Evolutionary conservation across 768 basidiomycete species (phyloP), one percentile per base, ranked within the genome.

Genomic region (Clitopilus passeckerianus): DNA sequence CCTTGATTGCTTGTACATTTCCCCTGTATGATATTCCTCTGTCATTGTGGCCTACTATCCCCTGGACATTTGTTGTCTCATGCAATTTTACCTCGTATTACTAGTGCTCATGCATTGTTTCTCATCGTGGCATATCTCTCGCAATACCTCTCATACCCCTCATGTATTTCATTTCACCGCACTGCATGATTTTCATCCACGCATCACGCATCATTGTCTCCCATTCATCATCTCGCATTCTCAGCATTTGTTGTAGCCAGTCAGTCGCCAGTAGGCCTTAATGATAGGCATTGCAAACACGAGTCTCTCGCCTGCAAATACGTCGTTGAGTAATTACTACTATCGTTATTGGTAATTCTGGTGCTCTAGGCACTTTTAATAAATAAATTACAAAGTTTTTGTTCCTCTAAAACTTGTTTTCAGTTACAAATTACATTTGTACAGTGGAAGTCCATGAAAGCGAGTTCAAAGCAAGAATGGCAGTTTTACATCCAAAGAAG

Each of bases 51-150:
- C 22, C 52, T 57, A 22, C 10, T 3, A 41, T n/a, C 54, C 33
- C 22, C 12, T 35, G 44, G 37, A 41, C 54, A 22, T 33, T 60
- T 43, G 33, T 52, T 57, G 15, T 23, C n/a, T 54, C 50, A 53
- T 54, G 58, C 53, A 53, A 27, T 53, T 43, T 41, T 34, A 12
- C 43, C 35, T 54, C 58, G 24, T 23, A 33, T 59, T 24, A 54
- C 23, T 23, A 33, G 54, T 24, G 35, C 23, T n/a, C 52, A 50
- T 50, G 46, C 20, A 50, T 50, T 50, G 20, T 58, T n/a, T 52
- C 16, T 34, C 57, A 52, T 34, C 30, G 22, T 46, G 2, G 43
- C 57, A 50, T 37, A 37, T 52, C 44, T 52, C 16, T 16, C 14
- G 41, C 57, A 46, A 50, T 50, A 14, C 22, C 57, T 44, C 57